A percentile compares a stretch with the other conserved stretches of the same genome.
Conservation (phyloP, 2,329 filamentous ascomycete genomes). For the Colletotrichum godetiae region DNA sequence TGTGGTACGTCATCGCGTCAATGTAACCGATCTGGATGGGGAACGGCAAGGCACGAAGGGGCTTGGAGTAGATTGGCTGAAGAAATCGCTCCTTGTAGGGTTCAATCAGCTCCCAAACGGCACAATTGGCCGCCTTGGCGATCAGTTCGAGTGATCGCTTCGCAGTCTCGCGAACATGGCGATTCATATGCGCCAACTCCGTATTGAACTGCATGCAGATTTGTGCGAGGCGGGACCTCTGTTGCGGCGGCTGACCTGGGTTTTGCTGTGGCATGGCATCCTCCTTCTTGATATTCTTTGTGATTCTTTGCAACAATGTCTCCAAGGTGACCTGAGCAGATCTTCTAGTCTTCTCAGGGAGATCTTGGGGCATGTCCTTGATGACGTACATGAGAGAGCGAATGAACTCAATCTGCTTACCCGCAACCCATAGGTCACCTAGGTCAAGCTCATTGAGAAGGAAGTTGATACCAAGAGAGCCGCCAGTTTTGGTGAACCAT, state of each 20-base stretch:
- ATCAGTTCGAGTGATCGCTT: conserved; percentile 85
- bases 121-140: conserved; percentile 79
- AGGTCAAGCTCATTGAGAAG: conserved; percentile 87
- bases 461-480: conserved; percentile 89
- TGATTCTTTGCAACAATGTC: conserved; percentile 81
- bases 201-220: conserved; percentile 88
- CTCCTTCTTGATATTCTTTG: conserved; percentile 82
- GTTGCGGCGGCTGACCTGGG: conserved; percentile 54
- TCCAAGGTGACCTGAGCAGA: conserved; percentile 87
- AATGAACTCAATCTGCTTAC: conserved; percentile 88
- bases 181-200: conserved; percentile 95
- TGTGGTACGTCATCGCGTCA: conserved; percentile 95
- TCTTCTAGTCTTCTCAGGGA: conserved; percentile 88
- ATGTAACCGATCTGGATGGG: conserved; percentile 97
- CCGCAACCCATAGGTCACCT: conserved; percentile 83
- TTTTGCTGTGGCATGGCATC: conserved; percentile 65
- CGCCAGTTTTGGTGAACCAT: conserved; percentile 98
- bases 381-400: conserved; percentile 96
- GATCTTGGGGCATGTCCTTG: conserved; percentile 95
- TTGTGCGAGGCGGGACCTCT: conserved; percentile 73
- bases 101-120: conserved; percentile 88
- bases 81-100: conserved; percentile 91
- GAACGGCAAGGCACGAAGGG: conserved; percentile 91
- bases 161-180: conserved; percentile 89
- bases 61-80: conserved; percentile 95